phyloP scores from a whole-genome alignment of 2,329 filamentous ascomycete species.

The Huntiella decipiens region DNA sequence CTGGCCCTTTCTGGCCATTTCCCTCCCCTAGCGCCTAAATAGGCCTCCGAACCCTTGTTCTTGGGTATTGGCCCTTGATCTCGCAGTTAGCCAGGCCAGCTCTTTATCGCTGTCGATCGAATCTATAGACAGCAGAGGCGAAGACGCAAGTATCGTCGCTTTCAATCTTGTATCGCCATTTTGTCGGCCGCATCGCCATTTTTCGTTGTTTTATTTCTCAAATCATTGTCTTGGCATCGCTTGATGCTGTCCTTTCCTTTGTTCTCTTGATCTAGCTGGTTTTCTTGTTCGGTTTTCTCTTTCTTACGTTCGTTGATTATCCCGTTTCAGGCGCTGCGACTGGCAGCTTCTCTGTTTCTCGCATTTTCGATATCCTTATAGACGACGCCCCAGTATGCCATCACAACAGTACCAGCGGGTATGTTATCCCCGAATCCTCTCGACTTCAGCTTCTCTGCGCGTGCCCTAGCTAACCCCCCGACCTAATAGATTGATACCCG shows the following conservation, averaged over 20 bases:
- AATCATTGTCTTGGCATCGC: too few relatives aligned
- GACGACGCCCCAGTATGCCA: not conserved
- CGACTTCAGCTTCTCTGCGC: not conserved
- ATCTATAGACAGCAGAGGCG: too few relatives aligned
- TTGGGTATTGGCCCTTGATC: too few relatives aligned
- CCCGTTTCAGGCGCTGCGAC: too few relatives aligned
- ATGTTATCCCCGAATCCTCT: not conserved
- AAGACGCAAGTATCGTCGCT: too few relatives aligned
- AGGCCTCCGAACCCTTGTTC: too few relatives aligned
- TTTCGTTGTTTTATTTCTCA: too few relatives aligned
- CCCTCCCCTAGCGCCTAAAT: too few relatives aligned
- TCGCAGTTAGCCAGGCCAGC: too few relatives aligned
- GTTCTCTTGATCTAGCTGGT: not conserved
- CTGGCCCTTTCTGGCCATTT: too few relatives aligned
- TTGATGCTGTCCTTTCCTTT: not conserved
- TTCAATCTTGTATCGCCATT: not conserved
- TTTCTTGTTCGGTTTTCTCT: not conserved
- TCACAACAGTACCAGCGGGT: conserved; percentile 11
- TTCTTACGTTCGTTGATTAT: not conserved
- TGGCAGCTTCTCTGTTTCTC: not conserved
- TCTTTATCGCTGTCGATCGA: too few relatives aligned
- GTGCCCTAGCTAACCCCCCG: not conserved
- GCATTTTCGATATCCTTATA: not conserved
- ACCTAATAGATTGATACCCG: conserved; percentile 30
- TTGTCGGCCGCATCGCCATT: not conserved